phyloP scores from a whole-genome alignment of 169 alveolate species.

The Cryptosporidium tyzzeri region DNA sequence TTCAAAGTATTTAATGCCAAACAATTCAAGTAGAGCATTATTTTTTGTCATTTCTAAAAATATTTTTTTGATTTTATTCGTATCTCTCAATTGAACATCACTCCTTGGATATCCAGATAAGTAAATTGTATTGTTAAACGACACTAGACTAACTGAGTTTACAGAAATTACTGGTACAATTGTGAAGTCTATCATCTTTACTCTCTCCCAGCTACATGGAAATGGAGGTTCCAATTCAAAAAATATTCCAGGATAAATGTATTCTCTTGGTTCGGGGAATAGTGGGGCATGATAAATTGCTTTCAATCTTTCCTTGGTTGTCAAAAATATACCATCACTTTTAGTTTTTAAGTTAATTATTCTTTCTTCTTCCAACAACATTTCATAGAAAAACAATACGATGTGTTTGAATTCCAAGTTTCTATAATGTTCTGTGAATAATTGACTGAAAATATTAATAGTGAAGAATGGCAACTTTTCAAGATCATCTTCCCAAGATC shows the following conservation, averaged over 20 bases:
- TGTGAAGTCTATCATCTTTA: background rate
- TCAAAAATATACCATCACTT: conserved; percentile 1
- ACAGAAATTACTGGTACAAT: conserved; percentile 26
- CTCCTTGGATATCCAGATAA: conserved; percentile 40
- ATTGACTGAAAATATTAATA: conserved; percentile 12
- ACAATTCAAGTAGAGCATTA: background rate
- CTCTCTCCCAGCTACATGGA: conserved; percentile 61
- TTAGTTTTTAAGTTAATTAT: conserved; percentile 23
- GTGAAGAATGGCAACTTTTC: conserved; percentile 27
- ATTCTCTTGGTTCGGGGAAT: conserved; percentile 34
- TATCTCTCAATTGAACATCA: conserved; percentile 31
- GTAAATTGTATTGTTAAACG: background rate
- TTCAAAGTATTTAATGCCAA: background rate
- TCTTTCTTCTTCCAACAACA: conserved; percentile 62
- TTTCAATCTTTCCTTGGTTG: conserved; percentile 10
- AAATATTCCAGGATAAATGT: conserved; percentile 57
- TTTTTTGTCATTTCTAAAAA: background rate
- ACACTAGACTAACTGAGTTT: background rate
- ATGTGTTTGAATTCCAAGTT: conserved; percentile 34
- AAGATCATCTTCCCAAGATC: conserved; percentile 35
- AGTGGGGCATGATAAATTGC: conserved; percentile 73
- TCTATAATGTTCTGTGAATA: conserved; percentile 17
- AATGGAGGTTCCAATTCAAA: conserved; percentile 58
- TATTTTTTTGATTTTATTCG: background rate
- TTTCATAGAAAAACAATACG: conserved; percentile 54